Evolutionary conservation across 1,139 yeast species (phyloP), one percentile per base, ranked within the genome.

Genomic region (Meyerozyma elateridarum): DNA sequence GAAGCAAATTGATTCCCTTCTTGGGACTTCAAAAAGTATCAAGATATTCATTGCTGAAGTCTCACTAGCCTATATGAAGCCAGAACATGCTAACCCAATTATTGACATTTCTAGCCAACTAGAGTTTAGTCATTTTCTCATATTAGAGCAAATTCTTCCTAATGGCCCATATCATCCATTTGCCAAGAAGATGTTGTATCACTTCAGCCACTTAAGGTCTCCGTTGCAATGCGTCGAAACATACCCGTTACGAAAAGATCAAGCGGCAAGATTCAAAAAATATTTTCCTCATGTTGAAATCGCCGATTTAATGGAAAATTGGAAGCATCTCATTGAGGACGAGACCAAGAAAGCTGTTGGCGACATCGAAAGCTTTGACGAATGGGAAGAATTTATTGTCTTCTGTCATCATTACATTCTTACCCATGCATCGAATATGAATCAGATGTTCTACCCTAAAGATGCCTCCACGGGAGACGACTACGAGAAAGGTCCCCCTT

Each of bases 41-140:
- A 73, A 72, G 32, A 65, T 83, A 8, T 85, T 82, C 45, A 69
- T 85, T 26, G 93, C 94, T 0, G 95, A 85, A 51, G 94, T 85
- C 2, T 83, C 94, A 0, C 57, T 85, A 35, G 89, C 93, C 0
- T 85, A 85, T 50, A 85, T 85, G 93, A 66, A 71, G 25, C 79
- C 81, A 5, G 64, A 67, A 20, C 68, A 68, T 37, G 87, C 94
- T n/a, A 80, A 85, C 48, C 66, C 69, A 4, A 70, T 85, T 14
- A 77, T 85, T 30, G 52, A 60, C 22, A 60, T 69, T 43, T 65
- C 79, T 1, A 64, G 79, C 4, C 38, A 45, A 4, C 57, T 75
- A 6, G 59, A 69, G 1, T 65, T 71, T 31, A 63, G 83, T 4
- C 85, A 81, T 46, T 79, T 85, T 42, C 49, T 83, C 1, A 64